phyloP scores from a whole-genome alignment of 169 alveolate genomes.

The Toxoplasma gondii region DNA sequence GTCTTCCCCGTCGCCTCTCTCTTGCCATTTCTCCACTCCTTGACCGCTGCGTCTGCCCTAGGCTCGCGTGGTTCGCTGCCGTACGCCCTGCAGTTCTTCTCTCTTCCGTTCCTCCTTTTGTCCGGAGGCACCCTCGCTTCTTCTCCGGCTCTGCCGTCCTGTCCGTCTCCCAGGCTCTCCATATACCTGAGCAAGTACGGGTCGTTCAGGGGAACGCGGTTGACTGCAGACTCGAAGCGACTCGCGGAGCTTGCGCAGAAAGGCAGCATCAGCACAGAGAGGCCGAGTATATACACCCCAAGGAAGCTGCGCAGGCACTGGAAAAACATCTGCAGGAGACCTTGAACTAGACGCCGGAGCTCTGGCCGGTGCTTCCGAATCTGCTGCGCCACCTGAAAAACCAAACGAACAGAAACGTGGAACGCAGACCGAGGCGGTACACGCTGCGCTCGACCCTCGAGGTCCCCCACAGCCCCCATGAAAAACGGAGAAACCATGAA shows the following conservation, averaged over 20 bases:
- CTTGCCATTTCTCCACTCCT: background rate
- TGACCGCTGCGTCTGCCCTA: background rate
- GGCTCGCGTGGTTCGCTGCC: too few species aligned
- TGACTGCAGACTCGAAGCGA: background rate
- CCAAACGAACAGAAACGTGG: background rate
- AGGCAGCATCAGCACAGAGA: slow-evolving; percentile 19
- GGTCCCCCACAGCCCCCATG: background rate
- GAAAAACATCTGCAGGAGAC: background rate
- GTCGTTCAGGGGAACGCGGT: slow-evolving; percentile 42
- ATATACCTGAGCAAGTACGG: slow-evolving; percentile 12
- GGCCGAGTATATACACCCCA: background rate
- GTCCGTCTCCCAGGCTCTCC: background rate
- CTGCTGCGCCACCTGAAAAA: slow-evolving; percentile 2
- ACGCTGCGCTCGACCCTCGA: background rate
- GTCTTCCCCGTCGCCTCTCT: background rate
- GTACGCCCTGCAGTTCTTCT: background rate
- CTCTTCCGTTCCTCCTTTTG: background rate
- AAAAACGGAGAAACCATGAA: background rate
- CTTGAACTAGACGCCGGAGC: background rate
- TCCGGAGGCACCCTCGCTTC: background rate
- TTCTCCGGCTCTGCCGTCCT: background rate
- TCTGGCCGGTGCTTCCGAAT: background rate
- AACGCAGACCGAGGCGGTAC: background rate
- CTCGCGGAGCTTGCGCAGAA: background rate
- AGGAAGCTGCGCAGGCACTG: slow-evolving; percentile 29